phyloP scores from a whole-genome alignment of 106 monocot species.

The Allium fistulosum region DNA sequence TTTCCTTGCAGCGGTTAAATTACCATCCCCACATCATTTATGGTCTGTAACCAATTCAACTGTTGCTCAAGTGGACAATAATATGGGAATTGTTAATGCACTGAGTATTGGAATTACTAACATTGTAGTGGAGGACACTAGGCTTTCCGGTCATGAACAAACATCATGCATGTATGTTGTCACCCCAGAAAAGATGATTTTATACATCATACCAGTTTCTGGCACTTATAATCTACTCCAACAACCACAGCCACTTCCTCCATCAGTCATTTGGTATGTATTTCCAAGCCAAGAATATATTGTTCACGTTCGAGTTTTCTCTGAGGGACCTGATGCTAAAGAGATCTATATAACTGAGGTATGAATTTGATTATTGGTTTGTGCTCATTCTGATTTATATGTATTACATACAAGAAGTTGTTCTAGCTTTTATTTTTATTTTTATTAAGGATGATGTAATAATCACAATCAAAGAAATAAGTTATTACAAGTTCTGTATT shows the following conservation, averaged over 20 bases:
- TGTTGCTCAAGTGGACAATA: constrained; percentile 55
- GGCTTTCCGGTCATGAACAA: constrained; percentile 85
- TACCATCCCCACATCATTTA: constrained; percentile 75
- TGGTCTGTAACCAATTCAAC: constrained; percentile 72
- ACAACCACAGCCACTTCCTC: constrained; percentile 20
- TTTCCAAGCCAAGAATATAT: constrained; percentile 72
- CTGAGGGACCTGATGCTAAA: constrained; percentile 44
- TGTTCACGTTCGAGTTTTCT: constrained; percentile 56
- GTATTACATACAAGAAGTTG: too few species aligned
- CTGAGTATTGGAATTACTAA: constrained; percentile 57
- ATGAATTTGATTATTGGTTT: constrained; percentile 4
- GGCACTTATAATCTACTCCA: constrained; percentile 22
- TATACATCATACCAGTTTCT: constrained; percentile 54
- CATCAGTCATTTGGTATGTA: constrained; percentile 62
- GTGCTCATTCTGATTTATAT: not conserved
- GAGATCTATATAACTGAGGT: constrained; percentile 89
- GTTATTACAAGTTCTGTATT: too few species aligned
- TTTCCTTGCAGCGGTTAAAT: constrained; percentile 51
- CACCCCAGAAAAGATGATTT: constrained; percentile 47
- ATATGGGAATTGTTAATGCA: constrained; percentile 45
- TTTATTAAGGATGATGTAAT: too few species aligned
- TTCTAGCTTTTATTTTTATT: too few species aligned
- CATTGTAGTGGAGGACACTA: constrained; percentile 78
- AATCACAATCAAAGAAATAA: too few species aligned
- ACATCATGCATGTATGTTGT: constrained; percentile 82